Evolutionary conservation across 306 rosid species (phyloP), one percentile per base, ranked within the genome.

Genomic region (Prunus armeniaca): DNA sequence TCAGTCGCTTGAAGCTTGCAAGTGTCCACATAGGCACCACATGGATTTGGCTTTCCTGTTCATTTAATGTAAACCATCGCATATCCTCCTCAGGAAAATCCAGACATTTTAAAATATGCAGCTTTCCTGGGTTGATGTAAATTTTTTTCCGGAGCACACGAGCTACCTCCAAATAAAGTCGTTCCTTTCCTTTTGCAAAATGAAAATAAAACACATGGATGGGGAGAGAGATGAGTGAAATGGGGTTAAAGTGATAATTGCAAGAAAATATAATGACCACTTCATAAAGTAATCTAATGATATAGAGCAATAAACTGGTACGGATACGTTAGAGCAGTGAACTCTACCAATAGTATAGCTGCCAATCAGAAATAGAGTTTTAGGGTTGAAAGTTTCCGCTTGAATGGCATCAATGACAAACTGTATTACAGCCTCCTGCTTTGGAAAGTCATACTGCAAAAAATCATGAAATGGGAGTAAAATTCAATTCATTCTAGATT

Each of bases 21-120:
- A 92, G 86, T 41, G 97, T 89, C 98, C 98, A 92, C 97, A 94
- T 79, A 32, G 98, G 98, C 56, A 93, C 93, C 72, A 92, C 92
- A 72, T 94, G 98, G 80, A 94, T 87, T 72, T 90, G 91, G 88
- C 96, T 94, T 88, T 94, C 98, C 56, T 80, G 86, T 83, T 94
- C 97, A 69, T 92, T 90, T 67, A 58, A 76, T 65, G 97, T 94
- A 83, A 91, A 91, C 96, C 97, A 90, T 78, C 78, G 91, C 93
- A 94, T 92, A 80, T 90, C 97, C 82, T 89, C 97, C 81, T 85
- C 91, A 20, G 84, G 80, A 18, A 90, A 83, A 58, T 84, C 97
- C 82, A 94, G 70, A 83, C 98, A 94, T 84, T 91, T 86, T 79
- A 94, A 83, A 68, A 88, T 79, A 41, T 84, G 93, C 76, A 90